Evolutionary conservation across 306 rosid species (phyloP).

Genomic region (Citrullus mucosospermus): DNA sequence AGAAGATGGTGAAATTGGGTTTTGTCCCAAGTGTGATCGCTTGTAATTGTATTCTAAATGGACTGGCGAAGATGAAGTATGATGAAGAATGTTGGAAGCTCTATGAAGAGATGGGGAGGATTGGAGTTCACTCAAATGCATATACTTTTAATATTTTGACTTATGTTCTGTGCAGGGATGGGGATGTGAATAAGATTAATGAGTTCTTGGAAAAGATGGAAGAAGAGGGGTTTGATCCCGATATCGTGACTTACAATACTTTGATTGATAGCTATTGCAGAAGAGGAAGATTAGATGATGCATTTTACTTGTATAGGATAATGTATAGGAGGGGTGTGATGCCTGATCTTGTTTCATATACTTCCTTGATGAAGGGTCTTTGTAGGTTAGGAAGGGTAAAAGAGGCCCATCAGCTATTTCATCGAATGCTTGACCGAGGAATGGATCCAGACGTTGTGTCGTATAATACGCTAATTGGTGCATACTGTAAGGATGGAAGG

Average conservation of each 20-base stretch:
- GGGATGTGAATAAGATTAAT: constrained; percentile 55
- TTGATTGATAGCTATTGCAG: constrained; percentile 64
- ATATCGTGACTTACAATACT: constrained; percentile 65
- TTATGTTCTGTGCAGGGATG: constrained; percentile 52
- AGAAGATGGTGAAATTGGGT: constrained; percentile 37
- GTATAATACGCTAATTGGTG: constrained; percentile 61
- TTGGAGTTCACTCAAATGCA: constrained; percentile 69
- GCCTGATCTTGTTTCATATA: constrained; percentile 62
- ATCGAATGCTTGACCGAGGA: constrained; percentile 69
- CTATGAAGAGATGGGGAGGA: constrained; percentile 71
- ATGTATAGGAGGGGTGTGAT: constrained; percentile 66
- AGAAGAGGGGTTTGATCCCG: constrained; percentile 86
- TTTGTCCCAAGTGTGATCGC: constrained; percentile 55
- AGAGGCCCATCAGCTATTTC: constrained; percentile 89
- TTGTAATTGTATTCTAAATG: constrained; percentile 57
- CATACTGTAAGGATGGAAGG: constrained; percentile 53
- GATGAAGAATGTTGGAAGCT: constrained; percentile 65
- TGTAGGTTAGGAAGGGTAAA: constrained; percentile 46
- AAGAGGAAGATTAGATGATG: constrained; percentile 62
- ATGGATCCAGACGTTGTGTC: constrained; percentile 44
- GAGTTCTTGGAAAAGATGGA: constrained; percentile 81
- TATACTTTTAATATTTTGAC: constrained; percentile 67
- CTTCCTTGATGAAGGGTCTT: constrained; percentile 82
- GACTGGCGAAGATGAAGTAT: constrained; percentile 37
- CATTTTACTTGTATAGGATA: constrained; percentile 60